Evolutionary conservation across 2,329 filamentous ascomycete species (phyloP).

Genomic region (Dendrostoma leiphaemia): DNA sequence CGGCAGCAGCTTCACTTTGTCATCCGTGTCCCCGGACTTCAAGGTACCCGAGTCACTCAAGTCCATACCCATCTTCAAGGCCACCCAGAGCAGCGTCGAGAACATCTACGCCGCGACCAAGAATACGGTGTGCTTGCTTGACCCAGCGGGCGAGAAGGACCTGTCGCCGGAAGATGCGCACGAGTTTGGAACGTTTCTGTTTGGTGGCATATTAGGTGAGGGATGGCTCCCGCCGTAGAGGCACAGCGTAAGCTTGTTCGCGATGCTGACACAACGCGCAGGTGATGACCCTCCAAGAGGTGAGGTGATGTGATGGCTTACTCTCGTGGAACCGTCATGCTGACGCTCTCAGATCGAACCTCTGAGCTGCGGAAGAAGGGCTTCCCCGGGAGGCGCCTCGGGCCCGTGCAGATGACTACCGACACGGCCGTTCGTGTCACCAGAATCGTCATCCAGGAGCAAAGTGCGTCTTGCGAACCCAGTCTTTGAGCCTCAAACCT

Average conservation of each 20-base stretch:
- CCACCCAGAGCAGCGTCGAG: constrained; percentile 78
- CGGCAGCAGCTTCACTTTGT: constrained; percentile 73
- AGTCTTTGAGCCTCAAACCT: neutral
- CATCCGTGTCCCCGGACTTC: constrained; percentile 71
- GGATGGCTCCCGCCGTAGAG: neutral
- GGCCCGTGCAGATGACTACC: constrained; percentile 96
- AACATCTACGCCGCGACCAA: constrained; percentile 73
- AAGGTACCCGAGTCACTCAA: constrained; percentile 59
- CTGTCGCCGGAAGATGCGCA: constrained; percentile 80
- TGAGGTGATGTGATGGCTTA: constrained; percentile 39
- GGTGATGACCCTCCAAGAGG: constrained; percentile 92
- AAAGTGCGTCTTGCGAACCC: constrained; percentile 58
- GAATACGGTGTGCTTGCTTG: constrained; percentile 79
- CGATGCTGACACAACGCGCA: constrained; percentile 34
- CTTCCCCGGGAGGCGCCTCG: constrained; percentile 81
- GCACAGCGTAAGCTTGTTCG: neutral
- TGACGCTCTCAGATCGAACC: constrained; percentile 68
- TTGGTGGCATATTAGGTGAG: constrained; percentile 90
- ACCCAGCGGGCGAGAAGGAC: constrained; percentile 80
- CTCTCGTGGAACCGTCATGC: neutral
- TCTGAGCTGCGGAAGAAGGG: constrained; percentile 95
- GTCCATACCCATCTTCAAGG: constrained; percentile 59
- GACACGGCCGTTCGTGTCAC: constrained; percentile 96
- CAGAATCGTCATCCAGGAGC: constrained; percentile 80
- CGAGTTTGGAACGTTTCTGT: constrained; percentile 85